Evolutionary conservation across 1,284 basidiomycete genomes (phyloP), one percentile per base, ranked within the genome.

Genomic region (Somion occarium): DNA sequence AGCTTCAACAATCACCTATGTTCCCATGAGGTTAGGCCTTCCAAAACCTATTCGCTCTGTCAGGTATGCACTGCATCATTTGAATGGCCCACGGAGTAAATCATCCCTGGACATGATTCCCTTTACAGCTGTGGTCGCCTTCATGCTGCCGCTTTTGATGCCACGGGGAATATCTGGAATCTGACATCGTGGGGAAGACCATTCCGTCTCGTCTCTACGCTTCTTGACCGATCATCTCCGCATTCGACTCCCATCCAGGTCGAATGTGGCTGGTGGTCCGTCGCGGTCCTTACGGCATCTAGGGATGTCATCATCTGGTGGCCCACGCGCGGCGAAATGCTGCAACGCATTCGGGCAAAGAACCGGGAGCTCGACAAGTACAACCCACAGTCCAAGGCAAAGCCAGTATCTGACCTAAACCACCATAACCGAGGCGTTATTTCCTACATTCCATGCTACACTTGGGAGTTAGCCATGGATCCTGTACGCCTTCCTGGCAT

Each of bases 201-300:
- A 1, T 87, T 86, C 68, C 71, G 71, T 44, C 70, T 91, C 25
- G 67, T 69, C 5, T 80, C 82, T 2, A 64, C 73, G 1, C 63
- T 76, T 13, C 61, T 88, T 46, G 69, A 73, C 44, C 73, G 73
- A 43, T 60, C 65, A 0, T 63, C 69, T 1, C 67, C 72, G 0
- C 73, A 76, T 48, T 75, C 74, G 23, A 76, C 69, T 7, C 79
- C 83, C 4, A 61, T 78, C 1, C 91, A 93, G 64, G 73, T 91
- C 26, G 85, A 85, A 63, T 86, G 85, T 53, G 92, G 92, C n/a
- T 93, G 91, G 92, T 57, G 62, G 3, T 87, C 86, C 65, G 85
- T 84, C 5, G 77, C 83, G 2, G 73, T 82, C 26, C 79, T 95
- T 54, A 86, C 85, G 2, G 73, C 76, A 48, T 73, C 76, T 3